These are phyloP conservation scores for Pseudozyma tsukubaensis DNA, from an alignment of 1,284 basidiomycete genomes.

Conservation along the genomic window DNA sequence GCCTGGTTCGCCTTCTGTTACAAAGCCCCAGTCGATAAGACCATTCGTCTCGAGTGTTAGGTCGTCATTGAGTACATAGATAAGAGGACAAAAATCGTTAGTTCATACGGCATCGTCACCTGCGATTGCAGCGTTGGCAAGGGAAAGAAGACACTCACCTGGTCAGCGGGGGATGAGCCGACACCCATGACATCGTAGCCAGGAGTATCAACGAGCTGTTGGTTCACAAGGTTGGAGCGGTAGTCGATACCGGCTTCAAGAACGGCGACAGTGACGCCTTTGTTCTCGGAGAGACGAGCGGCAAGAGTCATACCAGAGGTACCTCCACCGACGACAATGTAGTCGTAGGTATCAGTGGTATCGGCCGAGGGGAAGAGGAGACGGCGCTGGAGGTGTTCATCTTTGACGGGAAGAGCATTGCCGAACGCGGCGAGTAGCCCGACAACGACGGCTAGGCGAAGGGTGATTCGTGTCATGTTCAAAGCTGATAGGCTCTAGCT, in stretches of 20 bases:
- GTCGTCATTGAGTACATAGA: too few relatives aligned
- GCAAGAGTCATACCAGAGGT: constrained; percentile 57
- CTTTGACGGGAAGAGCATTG: constrained; percentile 5
- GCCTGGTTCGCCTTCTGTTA: constrained; percentile 47
- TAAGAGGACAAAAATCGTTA: too few relatives aligned
- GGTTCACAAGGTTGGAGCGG: constrained; percentile 27
- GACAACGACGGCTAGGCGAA: constrained; percentile 17
- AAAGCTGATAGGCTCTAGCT: background rate
- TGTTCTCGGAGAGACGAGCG: constrained; percentile 51
- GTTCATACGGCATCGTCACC: too few relatives aligned
- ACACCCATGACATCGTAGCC: constrained; percentile 46
- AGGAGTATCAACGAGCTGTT: constrained; percentile 45
- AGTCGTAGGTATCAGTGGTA: constrained; percentile 40
- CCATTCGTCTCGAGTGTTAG: too few relatives aligned
- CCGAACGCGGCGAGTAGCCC: constrained; percentile 21
- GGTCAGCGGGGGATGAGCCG: constrained; percentile 25
- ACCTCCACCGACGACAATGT: constrained; percentile 56
- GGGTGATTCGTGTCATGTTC: constrained; percentile 15
- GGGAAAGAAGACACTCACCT: constrained; percentile 1
- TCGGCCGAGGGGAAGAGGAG: constrained; percentile 4
- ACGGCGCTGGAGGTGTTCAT: background rate
- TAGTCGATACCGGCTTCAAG: constrained; percentile 59
- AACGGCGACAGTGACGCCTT: constrained; percentile 49
- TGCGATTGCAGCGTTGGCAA: background rate
- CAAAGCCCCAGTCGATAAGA: constrained; percentile 45